Conservation (phyloP, 2,329 filamentous ascomycete species). For the Thelonectria blattea region DNA sequence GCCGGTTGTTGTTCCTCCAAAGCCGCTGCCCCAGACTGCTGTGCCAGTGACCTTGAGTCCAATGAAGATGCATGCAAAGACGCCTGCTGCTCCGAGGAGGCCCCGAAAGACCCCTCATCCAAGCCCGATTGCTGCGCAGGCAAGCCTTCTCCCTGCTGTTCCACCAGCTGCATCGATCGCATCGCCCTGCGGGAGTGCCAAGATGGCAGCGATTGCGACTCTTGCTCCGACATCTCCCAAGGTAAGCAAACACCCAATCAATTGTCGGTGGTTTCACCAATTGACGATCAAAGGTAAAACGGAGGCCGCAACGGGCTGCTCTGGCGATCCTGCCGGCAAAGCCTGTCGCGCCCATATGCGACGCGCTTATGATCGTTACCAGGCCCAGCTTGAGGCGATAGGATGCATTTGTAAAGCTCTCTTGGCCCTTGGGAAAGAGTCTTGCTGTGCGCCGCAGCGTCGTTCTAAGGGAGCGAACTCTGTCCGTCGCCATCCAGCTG, state of each 20-base stretch:
- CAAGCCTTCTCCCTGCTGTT: background rate
- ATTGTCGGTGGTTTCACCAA: background rate
- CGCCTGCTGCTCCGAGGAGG: background rate
- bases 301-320: conserved; percentile 20
- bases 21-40: background rate
- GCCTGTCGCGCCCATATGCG: conserved; percentile 47
- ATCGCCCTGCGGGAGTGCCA: conserved; percentile 10
- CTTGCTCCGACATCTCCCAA: background rate
- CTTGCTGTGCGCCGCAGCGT: conserved; percentile 49
- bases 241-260: conserved; percentile 7
- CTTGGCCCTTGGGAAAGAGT: conserved; percentile 56
- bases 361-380: conserved; percentile 48
- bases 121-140: conserved; percentile 7
- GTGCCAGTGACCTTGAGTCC: background rate
- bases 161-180: conserved; percentile 6
- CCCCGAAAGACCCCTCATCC: background rate
- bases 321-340: conserved; percentile 31
- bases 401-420: conserved; percentile 62
- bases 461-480: conserved; percentile 6
- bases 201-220: background rate
- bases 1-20: background rate
- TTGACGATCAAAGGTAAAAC: background rate
- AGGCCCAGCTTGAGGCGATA: conserved; percentile 51
- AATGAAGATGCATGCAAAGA: background rate
- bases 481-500: conserved; percentile 30